Evolutionary conservation across 345 rosid species (phyloP), one percentile per base, ranked within the genome.

Genomic region (Eutrema yunnanense): DNA sequence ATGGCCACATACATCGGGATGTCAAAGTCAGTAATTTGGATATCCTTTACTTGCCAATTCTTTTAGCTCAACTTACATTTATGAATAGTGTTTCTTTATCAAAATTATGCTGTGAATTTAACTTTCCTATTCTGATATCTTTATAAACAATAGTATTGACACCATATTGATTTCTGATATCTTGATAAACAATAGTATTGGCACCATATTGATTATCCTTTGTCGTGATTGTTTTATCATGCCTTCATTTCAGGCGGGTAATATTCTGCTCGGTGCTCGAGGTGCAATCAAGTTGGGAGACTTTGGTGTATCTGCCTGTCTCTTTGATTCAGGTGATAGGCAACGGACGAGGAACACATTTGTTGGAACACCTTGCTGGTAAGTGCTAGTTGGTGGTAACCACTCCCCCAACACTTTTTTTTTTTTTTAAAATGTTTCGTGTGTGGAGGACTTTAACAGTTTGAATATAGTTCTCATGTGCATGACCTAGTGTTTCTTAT

Each of bases 361-460:
- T 83, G 99, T 95, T 69, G 99, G 99, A 22, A 95, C 99, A 69
- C 99, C 98, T 75, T 95, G 99, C 81, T 95, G 99, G 99, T 91
- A 87, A 63, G 80, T 33, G 36, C 67, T 33, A 8, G 2, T 67
- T 32, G 26, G 32, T 47, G 60, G 47, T 46, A 44, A 54, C 40
- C 37, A 34, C 36, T 62, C 1, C 66, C 54, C 9, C 40, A 44
- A 16, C n/a, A 55, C 36, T 10, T 47, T 49, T 51, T 53, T 76
- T 71, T 37, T 29, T 70, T 56, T n/a, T 9, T 30, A 30, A 30
- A 30, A 32, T 3, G 34, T 9, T 51, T 41, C 5, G 14, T 13
- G 41, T 49, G 9, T 73, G 14, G 38, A 54, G 0, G 14, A 16
- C 30, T 34, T 34, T 16, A 29, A 30, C 6, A 22, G 4, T 47